phyloP scores from a whole-genome alignment of 257 asterid species.

The Misopates orontium region DNA sequence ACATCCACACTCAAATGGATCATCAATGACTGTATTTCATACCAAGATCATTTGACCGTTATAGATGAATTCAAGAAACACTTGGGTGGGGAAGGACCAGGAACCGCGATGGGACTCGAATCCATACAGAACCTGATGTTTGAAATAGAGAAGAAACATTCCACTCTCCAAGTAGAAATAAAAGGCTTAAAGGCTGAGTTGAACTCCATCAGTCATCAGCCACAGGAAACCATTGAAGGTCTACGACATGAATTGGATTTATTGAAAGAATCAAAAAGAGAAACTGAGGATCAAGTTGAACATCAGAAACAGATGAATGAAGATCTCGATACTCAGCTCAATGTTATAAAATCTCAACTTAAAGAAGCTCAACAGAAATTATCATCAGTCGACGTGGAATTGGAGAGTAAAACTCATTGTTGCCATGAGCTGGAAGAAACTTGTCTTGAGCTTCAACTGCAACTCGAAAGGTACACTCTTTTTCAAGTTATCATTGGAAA shows the following conservation, averaged over 20 bases:
- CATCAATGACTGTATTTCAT: too few relatives aligned
- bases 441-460: conserved; percentile 84
- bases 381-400: conserved; percentile 63
- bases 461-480: conserved; percentile 69
- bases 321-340: conserved; percentile 73
- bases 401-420: conserved; percentile 60
- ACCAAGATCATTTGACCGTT: conserved; percentile 28
- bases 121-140: conserved; percentile 52
- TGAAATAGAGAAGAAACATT: conserved; percentile 52
- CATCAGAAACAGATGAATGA: conserved; percentile 61
- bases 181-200: conserved; percentile 48
- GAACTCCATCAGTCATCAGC: conserved; percentile 31
- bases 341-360: conserved; percentile 43
- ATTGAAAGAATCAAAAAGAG: conserved; percentile 50
- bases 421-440: conserved; percentile 78
- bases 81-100: conserved; percentile 52
- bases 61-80: conserved; percentile 50
- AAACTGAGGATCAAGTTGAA: conserved; percentile 59
- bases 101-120: conserved; percentile 47
- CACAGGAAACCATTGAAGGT: conserved; percentile 28
- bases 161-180: conserved; percentile 46
- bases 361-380: conserved; percentile 55
- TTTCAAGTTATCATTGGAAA: background rate
- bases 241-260: conserved; percentile 42
- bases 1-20: too few relatives aligned